Base-by-base conservation (phyloP, 371 early-diverging fungal species). In the Haplosporangium sp. region DNA sequence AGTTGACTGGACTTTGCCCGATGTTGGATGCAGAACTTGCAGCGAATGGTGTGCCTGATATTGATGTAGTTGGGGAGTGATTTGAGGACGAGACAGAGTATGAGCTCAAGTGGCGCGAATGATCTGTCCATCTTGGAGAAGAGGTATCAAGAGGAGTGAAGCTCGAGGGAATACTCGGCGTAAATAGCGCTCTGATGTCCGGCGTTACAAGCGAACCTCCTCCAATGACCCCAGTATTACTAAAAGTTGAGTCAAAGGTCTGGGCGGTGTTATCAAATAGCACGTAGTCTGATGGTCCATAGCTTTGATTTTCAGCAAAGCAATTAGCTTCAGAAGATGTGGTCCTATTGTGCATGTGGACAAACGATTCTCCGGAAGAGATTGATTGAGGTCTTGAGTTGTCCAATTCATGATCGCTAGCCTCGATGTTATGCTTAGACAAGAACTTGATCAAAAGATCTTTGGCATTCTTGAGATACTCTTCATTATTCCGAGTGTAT, bases 361-460 rank as follows among this genome's bases (percentile, higher is more conserved):
- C 42, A 35, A 82, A 65, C 0, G 73, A 37, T 27, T 74, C 83
- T 4, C 69, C 61, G 64, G 67, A 65, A 0, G 83, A 71, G 27
- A 63, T 77, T n/a, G 77, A 56, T 34, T 71, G 67, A 1, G 65
- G 65, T 59, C 83, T 65, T 50, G 65, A 57, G 42, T 57, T 39
- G 9, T 58, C 57, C 5, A 62, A 37, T 45, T 83, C 67, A 38
- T 69, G 69, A n/a, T 73, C 71, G 55, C 61, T 63, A 10, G 85
- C 45, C 15, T 56, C 40, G n/a, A 88, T 84, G n/a, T 84, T 68
- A 56, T 86, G 85, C 6, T 72, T 47, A 11, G 47, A 58, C 40
- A 89, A 61, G 67, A 69, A 90, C 20, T 82, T 84, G 6, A 73
- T 45, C 40, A 89, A 63, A 15, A 78, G 20, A 4, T 83, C 64